Base-by-base conservation (phyloP, 345 rosid species). In the Durio zibethinus region DNA sequence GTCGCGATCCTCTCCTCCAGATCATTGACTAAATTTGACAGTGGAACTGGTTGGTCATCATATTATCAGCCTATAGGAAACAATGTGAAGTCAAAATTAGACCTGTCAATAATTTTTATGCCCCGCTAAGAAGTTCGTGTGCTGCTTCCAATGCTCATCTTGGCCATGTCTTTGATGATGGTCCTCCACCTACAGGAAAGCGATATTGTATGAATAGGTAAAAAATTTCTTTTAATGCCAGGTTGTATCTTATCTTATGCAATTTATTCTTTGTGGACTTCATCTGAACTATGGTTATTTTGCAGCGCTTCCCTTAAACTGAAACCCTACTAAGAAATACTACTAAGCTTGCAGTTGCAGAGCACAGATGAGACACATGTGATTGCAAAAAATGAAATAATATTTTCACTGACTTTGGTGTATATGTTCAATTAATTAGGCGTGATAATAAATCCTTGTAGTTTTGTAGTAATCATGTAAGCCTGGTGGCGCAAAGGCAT, bases 31-130 rank as follows among this genome's bases (percentile, higher is more conserved):
- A 95, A 95, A 85, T 95, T 91, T 57, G 97, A 95, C n/a, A 93
- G n/a, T n/a, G n/a, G 84, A 95, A 98, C 7, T 98, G 99, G n/a
- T 4, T 95, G 99, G 98, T 98, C 99, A 21, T 91, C 98, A 25
- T 93, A 88, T 82, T 90, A 89, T 82, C 82, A 90, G 80, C 94
- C 98, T 18, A 73, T 89, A 4, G 98, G 86, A 43, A 80, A 83
- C 80, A 91, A 91, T 57, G 96, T 88, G 72, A 89, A 89, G 80
- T 88, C 94, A 6, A 89, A 90, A 80, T 73, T 89, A 75, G 99
- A 93, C 82, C 84, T 87, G 40, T 93, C 98, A 0, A 83, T 93
- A 20, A 89, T 95, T 79, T 89, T 95, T 84, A 95, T 95, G 99
- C 99, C 97, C 33, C 88, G 99, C 27, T 82, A 88, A 79, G 99